These are phyloP conservation scores for Saccharomycopsis crataegensis DNA, from an alignment of 1,139 yeast species.

Conservation along the genomic window DNA sequence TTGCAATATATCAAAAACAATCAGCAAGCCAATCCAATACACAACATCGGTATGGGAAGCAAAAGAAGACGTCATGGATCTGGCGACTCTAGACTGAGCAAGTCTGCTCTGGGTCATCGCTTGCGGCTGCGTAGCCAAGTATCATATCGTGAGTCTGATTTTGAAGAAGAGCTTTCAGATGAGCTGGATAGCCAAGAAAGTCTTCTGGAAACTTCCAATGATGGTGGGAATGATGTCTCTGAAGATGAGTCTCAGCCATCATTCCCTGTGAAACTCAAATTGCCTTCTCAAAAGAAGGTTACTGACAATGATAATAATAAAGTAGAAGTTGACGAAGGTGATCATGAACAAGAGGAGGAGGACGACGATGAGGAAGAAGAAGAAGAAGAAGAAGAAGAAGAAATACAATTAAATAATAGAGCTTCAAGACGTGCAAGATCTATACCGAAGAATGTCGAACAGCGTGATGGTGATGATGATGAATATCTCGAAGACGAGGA, in stretches of 20 bases:
- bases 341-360: not conserved
- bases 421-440: slow-evolving; percentile 25
- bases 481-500: slow-evolving; percentile 28
- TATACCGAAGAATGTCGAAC: slow-evolving; percentile 8
- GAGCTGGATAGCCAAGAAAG: slow-evolving; percentile 20
- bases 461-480: slow-evolving; percentile 23
- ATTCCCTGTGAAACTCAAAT: not conserved
- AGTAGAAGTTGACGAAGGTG: not conserved
- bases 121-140: slow-evolving; percentile 11
- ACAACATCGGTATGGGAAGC: not conserved
- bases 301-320: not conserved
- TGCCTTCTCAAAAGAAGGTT: not conserved
- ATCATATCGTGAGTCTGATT: slow-evolving; percentile 18
- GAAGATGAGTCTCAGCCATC: slow-evolving; percentile 11
- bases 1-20: not conserved
- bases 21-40: not conserved
- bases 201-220: slow-evolving; percentile 26
- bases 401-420: slow-evolving; percentile 16
- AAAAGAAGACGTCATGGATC: not conserved
- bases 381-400: slow-evolving; percentile 22
- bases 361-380: slow-evolving; percentile 21
- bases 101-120: not conserved
- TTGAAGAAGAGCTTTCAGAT: slow-evolving; percentile 13
- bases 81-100: not conserved
- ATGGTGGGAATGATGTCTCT: slow-evolving; percentile 25